These are phyloP conservation scores for Sarocladium strictum DNA, from an alignment of 2,329 filamentous ascomycete genomes.

Conservation along the genomic window DNA sequence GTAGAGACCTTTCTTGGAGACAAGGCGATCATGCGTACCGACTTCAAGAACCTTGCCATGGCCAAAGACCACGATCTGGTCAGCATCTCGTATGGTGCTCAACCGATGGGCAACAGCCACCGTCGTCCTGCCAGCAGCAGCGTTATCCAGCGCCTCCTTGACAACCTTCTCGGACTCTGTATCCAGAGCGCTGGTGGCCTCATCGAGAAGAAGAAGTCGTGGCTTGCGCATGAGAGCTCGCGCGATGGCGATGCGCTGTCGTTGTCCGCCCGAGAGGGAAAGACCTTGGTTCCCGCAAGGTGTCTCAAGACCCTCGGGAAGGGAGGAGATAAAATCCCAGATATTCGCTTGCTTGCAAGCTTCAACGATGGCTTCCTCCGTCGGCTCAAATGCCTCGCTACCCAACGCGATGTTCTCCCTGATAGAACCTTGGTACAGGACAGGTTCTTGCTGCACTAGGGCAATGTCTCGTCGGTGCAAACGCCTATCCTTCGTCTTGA, in stretches of 20 bases:
- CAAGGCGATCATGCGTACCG: conserved; percentile 44
- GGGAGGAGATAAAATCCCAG: conserved; percentile 47
- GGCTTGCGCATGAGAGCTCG: conserved; percentile 63
- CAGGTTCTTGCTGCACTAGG: conserved; percentile 35
- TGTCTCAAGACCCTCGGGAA: conserved; percentile 56
- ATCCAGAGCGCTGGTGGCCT: conserved; percentile 62
- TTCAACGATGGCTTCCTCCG: conserved; percentile 34
- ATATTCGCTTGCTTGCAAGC: conserved; percentile 51
- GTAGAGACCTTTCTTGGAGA: conserved; percentile 42
- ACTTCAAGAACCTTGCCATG: conserved; percentile 43
- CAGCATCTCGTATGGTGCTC: conserved; percentile 50
- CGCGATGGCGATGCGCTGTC: conserved; percentile 68
- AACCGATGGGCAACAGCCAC: conserved; percentile 60
- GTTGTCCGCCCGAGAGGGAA: conserved; percentile 66
- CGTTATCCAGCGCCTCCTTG: conserved; percentile 52
- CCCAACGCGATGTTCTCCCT: conserved; percentile 43
- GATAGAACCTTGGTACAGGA: conserved; percentile 44
- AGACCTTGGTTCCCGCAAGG: conserved; percentile 61
- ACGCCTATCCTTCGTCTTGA: conserved; percentile 22
- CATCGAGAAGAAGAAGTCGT: conserved; percentile 63
- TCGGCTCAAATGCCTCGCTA: conserved; percentile 20
- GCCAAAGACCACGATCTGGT: conserved; percentile 56
- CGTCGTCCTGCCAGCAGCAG: conserved; percentile 40
- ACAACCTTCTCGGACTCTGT: conserved; percentile 61
- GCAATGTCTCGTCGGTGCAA: conserved; percentile 29